Evolutionary conservation across 2,329 filamentous ascomycete genomes (phyloP).

Genomic region (Trichophyton simii): DNA sequence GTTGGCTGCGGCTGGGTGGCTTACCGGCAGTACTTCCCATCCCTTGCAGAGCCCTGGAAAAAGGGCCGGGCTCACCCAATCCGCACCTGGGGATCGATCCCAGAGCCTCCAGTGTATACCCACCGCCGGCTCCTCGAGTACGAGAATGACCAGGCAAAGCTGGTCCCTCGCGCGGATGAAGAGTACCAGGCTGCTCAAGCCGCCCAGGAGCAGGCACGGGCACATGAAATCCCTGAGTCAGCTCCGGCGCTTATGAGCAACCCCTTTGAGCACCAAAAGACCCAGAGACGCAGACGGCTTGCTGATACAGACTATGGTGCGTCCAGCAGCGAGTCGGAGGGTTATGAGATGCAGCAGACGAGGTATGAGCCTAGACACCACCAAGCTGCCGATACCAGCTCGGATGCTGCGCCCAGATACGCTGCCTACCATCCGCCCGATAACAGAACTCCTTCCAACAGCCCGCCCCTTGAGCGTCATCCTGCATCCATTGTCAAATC

Average conservation of each 20-base stretch:
- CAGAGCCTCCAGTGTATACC: slow-evolving; percentile 8
- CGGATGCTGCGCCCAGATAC: slow-evolving; percentile 3
- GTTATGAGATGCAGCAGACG: slow-evolving; percentile 12
- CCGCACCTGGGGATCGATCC: slow-evolving; percentile 38
- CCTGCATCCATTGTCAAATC: not conserved
- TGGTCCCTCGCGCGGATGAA: slow-evolving; percentile 23
- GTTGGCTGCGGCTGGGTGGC: slow-evolving; percentile 40
- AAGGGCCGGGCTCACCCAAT: slow-evolving; percentile 50
- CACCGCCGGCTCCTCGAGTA: slow-evolving; percentile 6
- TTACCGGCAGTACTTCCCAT: slow-evolving; percentile 49
- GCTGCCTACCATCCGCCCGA: slow-evolving; percentile 6
- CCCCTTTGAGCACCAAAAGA: slow-evolving; percentile 8
- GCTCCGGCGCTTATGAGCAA: slow-evolving; percentile 1
- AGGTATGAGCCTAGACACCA: slow-evolving; percentile 4
- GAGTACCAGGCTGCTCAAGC: slow-evolving; percentile 16
- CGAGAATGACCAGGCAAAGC: slow-evolving; percentile 12
- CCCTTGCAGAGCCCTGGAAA: slow-evolving; percentile 42
- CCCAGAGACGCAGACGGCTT: slow-evolving; percentile 1
- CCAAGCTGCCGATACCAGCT: slow-evolving; percentile 4
- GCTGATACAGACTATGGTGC: slow-evolving; percentile 6
- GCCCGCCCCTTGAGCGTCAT: slow-evolving; percentile 2
- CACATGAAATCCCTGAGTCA: slow-evolving; percentile 13
- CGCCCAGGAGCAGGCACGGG: not conserved
- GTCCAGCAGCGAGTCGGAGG: slow-evolving; percentile 10
- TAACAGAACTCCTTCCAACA: not conserved